Conservation (phyloP, 2,329 filamentous ascomycete species). For the Apiospora malaysiana region DNA sequence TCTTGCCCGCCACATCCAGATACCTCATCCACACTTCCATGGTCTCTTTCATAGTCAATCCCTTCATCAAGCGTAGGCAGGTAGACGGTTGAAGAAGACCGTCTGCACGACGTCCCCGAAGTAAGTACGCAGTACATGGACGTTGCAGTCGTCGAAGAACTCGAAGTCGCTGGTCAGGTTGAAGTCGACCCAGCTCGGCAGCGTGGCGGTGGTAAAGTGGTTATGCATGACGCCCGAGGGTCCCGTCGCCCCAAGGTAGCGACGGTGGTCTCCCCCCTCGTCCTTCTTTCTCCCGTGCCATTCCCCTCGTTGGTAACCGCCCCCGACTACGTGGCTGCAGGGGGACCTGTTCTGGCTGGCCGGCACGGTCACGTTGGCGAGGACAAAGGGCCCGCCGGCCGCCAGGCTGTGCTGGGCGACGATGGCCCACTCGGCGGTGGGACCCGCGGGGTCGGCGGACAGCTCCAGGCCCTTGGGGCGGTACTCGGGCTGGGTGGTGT, state of each 20-base stretch:
- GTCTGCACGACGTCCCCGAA: not conserved
- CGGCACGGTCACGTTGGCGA: not conserved
- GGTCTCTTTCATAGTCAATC: not conserved
- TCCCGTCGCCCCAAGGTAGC: not conserved
- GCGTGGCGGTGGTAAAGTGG: not conserved
- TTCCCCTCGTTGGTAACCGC: not conserved
- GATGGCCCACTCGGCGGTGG: not conserved
- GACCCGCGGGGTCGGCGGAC: not conserved
- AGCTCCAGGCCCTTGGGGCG: not conserved
- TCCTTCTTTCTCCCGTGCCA: not conserved
- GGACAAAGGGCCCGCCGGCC: not conserved
- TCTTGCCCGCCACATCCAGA: no score
- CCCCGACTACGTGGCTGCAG: not conserved
- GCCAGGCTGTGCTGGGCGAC: not conserved
- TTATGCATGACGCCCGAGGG: not conserved
- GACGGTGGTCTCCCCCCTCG: not conserved
- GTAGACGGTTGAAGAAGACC: not conserved
- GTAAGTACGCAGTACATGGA: not conserved
- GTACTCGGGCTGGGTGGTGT: not conserved
- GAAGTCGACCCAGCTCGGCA: not conserved
- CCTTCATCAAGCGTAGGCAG: not conserved
- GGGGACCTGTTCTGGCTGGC: not conserved
- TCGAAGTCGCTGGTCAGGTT: not conserved
- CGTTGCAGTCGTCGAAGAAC: constrained; percentile 1
- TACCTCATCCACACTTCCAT: no score